These are phyloP conservation scores for Aspergillus pseudoterreus DNA, from an alignment of 2,329 filamentous ascomycete genomes.

Conservation along the genomic window DNA sequence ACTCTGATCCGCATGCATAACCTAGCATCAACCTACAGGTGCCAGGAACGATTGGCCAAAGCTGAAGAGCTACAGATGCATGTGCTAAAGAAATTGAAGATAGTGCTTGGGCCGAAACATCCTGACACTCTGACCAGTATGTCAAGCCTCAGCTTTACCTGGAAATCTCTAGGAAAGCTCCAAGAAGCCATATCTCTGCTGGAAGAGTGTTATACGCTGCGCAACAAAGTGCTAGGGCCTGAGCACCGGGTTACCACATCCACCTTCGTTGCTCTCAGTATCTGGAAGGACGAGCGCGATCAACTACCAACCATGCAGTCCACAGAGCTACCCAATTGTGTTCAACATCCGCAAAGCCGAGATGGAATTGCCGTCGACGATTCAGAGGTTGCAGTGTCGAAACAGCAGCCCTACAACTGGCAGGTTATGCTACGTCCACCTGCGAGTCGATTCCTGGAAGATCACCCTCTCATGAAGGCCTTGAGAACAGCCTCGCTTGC, in stretches of 20 bases:
- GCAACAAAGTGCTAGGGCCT: slow-evolving; percentile 1
- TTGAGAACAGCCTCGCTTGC: too few species aligned
- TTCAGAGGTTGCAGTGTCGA: too few species aligned
- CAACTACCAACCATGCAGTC: too few species aligned
- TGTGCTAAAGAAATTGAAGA: background rate
- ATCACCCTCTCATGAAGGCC: too few species aligned
- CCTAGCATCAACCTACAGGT: background rate
- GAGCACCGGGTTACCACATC: background rate
- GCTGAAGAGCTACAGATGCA: slow-evolving; percentile 1
- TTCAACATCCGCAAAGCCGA: too few species aligned
- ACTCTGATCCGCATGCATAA: background rate
- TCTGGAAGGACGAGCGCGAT: background rate
- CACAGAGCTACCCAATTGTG: too few species aligned
- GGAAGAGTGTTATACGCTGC: background rate
- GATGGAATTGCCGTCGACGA: too few species aligned
- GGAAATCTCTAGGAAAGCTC: background rate
- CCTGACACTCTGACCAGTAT: slow-evolving; percentile 8
- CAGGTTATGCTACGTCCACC: too few species aligned
- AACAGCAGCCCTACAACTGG: too few species aligned
- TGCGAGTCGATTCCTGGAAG: too few species aligned
- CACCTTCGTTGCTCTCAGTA: background rate
- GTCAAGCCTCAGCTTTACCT: background rate
- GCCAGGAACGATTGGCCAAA: slow-evolving; percentile 1
- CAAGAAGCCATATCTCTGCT: background rate
- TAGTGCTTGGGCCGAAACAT: background rate